phyloP scores from a whole-genome alignment of 192 early-diverging fungal species.

The Linnemannia zychae region DNA sequence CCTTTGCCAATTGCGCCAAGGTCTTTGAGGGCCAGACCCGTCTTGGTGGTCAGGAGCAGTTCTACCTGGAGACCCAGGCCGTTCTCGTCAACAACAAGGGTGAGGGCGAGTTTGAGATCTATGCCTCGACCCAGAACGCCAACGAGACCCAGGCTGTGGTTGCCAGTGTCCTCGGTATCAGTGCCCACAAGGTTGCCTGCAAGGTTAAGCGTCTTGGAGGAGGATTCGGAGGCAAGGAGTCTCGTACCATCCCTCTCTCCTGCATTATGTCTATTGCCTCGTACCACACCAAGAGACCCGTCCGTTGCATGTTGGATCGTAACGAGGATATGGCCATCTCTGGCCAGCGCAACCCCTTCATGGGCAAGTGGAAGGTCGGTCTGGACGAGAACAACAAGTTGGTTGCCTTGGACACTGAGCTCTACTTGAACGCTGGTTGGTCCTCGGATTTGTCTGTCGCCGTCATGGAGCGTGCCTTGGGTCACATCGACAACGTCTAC shows the following conservation, averaged over 20 bases:
- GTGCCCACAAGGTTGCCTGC: conserved; percentile 76
- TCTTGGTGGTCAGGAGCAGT: conserved; percentile 83
- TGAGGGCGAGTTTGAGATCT: conserved; percentile 87
- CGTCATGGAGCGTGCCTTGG: conserved; percentile 82
- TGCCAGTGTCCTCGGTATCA: conserved; percentile 80
- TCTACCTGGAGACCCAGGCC: conserved; percentile 88
- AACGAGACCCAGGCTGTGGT: conserved; percentile 79
- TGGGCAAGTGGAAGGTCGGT: conserved; percentile 82
- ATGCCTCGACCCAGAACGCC: conserved; percentile 83
- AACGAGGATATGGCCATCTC: conserved; percentile 87
- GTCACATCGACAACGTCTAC: conserved; percentile 87
- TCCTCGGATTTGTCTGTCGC: conserved; percentile 74
- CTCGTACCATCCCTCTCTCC: conserved; percentile 74
- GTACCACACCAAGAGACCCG: conserved; percentile 72
- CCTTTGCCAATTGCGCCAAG: conserved; percentile 61
- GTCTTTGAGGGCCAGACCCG: conserved; percentile 69
- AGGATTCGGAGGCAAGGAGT: conserved; percentile 88
- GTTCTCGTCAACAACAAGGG: conserved; percentile 80
- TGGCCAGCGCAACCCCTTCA: conserved; percentile 86
- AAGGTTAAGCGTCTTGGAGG: conserved; percentile 90
- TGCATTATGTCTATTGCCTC: conserved; percentile 79
- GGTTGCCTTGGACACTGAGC: conserved; percentile 68
- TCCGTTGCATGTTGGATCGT: conserved; percentile 84
- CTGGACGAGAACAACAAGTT: conserved; percentile 77
- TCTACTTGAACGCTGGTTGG: conserved; percentile 77